phyloP scores from a whole-genome alignment of 345 rosid species.

The Iberis pinnata region DNA sequence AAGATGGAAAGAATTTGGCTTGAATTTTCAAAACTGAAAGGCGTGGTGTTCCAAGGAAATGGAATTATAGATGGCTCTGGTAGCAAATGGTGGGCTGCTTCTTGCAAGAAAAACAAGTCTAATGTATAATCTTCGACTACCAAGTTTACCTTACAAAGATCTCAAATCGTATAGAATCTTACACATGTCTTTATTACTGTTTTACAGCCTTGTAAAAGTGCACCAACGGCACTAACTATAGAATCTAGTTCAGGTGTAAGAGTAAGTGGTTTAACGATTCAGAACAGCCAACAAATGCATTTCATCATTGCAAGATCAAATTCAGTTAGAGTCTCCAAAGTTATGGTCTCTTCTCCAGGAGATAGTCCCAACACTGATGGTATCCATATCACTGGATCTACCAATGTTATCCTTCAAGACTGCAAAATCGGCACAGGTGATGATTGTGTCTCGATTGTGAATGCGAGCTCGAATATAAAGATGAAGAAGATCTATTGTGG shows the following conservation, averaged over 20 bases:
- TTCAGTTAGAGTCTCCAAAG: slow-evolving; percentile 56
- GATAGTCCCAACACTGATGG: slow-evolving; percentile 99
- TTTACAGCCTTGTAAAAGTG: slow-evolving; percentile 83
- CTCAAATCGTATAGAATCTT: slow-evolving; percentile 9
- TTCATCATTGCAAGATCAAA: slow-evolving; percentile 67
- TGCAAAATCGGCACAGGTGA: slow-evolving; percentile 99
- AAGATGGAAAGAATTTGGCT: slow-evolving; percentile 64
- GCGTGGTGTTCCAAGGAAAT: slow-evolving; percentile 69
- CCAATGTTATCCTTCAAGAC: slow-evolving; percentile 76
- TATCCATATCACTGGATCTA: slow-evolving; percentile 80
- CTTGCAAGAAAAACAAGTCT: slow-evolving; percentile 89
- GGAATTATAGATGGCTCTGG: slow-evolving; percentile 98
- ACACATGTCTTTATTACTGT: slow-evolving; percentile 24
- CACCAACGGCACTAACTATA: slow-evolving; percentile 90
- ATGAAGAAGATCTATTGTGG: slow-evolving; percentile 92
- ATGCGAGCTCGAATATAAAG: slow-evolving; percentile 69
- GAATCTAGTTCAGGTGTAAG: slow-evolving; percentile 77
- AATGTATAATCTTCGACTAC: slow-evolving; percentile 41
- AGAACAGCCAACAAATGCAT: slow-evolving; percentile 96
- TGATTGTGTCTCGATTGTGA: slow-evolving; percentile 93
- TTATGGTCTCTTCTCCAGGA: slow-evolving; percentile 77
- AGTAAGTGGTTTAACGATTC: slow-evolving; percentile 77
- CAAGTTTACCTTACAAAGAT: neutral
- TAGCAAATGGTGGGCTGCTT: slow-evolving; percentile 96
- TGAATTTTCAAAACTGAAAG: slow-evolving; percentile 65